Evolutionary conservation across 148 eudicot species (phyloP), one percentile per base, ranked within the genome.

Genomic region (Mesembryanthemum crystallinum): DNA sequence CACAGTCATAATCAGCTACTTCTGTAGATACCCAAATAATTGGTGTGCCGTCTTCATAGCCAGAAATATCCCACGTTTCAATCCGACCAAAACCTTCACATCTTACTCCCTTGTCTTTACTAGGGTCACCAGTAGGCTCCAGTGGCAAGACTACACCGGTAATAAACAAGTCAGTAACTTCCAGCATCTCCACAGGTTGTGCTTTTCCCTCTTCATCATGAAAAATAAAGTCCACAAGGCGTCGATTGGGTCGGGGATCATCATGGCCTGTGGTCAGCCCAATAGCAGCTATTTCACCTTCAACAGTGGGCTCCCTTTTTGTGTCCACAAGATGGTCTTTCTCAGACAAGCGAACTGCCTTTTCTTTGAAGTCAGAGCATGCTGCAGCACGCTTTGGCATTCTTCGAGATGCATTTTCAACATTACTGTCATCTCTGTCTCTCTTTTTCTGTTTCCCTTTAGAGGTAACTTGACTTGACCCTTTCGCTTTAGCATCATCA

Each of bases 61-160:
- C 99, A 79, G 99, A 96, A 66, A 96, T 91, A 10, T 89, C 82
- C 99, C 99, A 92, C 52, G 82, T 69, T 74, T 96, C 99, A 75
- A 96, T 76, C 35, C 99, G 91, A 70, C 99, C 98, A 86, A 96
- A 92, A n/a, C 91, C 98, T 82, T 92, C 96, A 83, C 99, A 90
- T 73, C 85, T 85, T 33, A 92, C 79, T 39, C 98, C 90, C 76
- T 80, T 84, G 43, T 75, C 90, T 83, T 92, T 92, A 62, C 76
- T 83, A 42, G 85, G 80, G 21, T 88, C 91, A 42, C 82, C 64
- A 49, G 74, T 76, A 76, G 85, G 90, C 66, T 92, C 94, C 21
- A 92, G 76, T 14, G 99, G 99, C 81, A 91, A 82, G 75, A 96
- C 79, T 23, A 85, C 83, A 39, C 99, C 99, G n/a, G 92, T 80